A percentile compares a stretch with the other conserved stretches of the same genome.
Conservation (phyloP, 257 asterid genomes). For the Solanum megistacrolobum region DNA sequence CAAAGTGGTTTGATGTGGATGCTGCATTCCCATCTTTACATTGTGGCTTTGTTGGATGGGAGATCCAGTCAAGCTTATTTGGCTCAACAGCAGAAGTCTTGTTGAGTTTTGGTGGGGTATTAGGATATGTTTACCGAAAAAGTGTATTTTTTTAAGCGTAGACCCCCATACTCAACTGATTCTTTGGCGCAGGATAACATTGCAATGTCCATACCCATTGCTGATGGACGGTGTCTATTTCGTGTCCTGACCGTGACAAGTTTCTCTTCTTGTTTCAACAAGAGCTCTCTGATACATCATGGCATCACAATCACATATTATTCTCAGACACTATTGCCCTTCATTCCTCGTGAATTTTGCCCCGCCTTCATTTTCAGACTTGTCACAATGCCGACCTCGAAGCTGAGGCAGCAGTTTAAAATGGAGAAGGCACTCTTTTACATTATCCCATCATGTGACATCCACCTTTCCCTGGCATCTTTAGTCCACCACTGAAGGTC, state of each 20-base stretch:
- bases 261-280: conserved; percentile 44
- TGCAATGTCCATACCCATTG: conserved; percentile 45
- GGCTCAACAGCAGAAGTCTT: conserved; percentile 14
- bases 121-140: conserved; percentile 27
- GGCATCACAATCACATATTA: conserved; percentile 53
- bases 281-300: conserved; percentile 50
- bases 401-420: conserved; percentile 52
- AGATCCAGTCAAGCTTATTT: conserved; percentile 4
- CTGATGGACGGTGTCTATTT: conserved; percentile 53
- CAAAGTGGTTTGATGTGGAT: not conserved
- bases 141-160: conserved; percentile 26
- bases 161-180: conserved; percentile 55
- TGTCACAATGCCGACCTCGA: conserved; percentile 40
- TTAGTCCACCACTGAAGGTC: conserved; percentile 56
- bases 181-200: conserved; percentile 75
- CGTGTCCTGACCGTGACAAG: conserved; percentile 50
- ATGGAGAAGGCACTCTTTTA: conserved; percentile 45
- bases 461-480: conserved; percentile 56
- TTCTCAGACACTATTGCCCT: conserved; percentile 43
- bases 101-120: conserved; percentile 34
- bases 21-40: not conserved
- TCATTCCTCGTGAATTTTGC: conserved; percentile 48
- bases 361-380: conserved; percentile 47
- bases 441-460: conserved; percentile 40
- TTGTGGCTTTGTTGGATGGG: conserved; percentile 8